Conservation (phyloP, 164 flowering plant genomes). For the Protea cynaroides region DNA sequence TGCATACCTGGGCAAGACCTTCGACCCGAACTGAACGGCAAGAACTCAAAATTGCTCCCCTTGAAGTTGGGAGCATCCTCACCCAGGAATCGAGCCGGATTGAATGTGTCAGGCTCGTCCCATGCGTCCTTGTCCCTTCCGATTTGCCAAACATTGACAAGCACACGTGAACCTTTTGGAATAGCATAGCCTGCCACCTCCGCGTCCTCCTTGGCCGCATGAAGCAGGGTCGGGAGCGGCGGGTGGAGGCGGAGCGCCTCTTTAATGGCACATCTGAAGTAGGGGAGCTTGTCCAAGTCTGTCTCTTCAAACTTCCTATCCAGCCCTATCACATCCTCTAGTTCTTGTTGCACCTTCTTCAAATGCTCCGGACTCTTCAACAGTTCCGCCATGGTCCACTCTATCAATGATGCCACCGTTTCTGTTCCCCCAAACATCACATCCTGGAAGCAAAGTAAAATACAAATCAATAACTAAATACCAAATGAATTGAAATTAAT, state of each 20-base stretch:
- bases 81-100: conserved; percentile 46
- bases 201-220: conserved; percentile 60
- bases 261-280: conserved; percentile 44
- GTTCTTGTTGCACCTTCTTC: conserved; percentile 55
- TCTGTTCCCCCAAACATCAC: conserved; percentile 94
- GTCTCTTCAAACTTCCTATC: conserved; percentile 49
- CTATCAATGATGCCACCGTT: conserved; percentile 89
- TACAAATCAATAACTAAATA: too few species aligned
- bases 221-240: conserved; percentile 82
- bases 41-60: conserved; percentile 38
- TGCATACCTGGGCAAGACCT: conserved; percentile 31
- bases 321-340: conserved; percentile 52
- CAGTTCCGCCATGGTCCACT: conserved; percentile 84
- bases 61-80: conserved; percentile 54
- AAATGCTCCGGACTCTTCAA: conserved; percentile 56
- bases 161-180: conserved; percentile 53
- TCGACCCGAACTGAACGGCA: conserved; percentile 31
- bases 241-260: conserved; percentile 86
- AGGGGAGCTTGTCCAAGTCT: conserved; percentile 62
- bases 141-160: conserved; percentile 39
- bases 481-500: neutral
- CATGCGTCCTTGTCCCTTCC: conserved; percentile 55
- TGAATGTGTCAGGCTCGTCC: conserved; percentile 55
- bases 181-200: conserved; percentile 56
- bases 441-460: conserved; percentile 31